Base-by-base conservation (phyloP, 176 grass and related monocot species). In the Poa pratensis region DNA sequence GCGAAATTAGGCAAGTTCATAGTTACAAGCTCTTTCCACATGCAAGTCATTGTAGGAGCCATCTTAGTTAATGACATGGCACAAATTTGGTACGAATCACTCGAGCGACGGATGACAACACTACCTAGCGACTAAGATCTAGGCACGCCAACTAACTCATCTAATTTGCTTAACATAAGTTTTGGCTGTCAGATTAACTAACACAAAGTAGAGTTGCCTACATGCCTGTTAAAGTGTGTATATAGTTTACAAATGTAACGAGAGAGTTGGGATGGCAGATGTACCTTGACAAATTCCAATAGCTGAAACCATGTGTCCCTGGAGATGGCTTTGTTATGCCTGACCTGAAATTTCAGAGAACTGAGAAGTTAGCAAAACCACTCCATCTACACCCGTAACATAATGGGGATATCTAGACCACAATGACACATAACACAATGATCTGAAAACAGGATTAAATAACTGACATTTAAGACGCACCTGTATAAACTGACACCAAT, bases 221-320 rank as follows among this genome's bases (percentile, higher is more conserved):
- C 19, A 30, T 26, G 64, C 60, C 39, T 27, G 20, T n/a, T 64
- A 51, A 35, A 35, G 27, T 69, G 27, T 17, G 45, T n/a, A 27
- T 42, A 30, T 53, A 57, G 53, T 43, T 77, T 32, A 75, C 58
- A 73, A 51, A 49, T 51, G 71, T 19, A 54, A 66, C 2, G 52
- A 71, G 39, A 58, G 30, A 77, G 11, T 17, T 39, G 20, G 54
- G 66, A 85, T 37, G 22, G 80, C 46, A 58, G 11, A 24, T 61
- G 19, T 99, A 96, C 97, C 94, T 91, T 99, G 18, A 94, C 90
- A 96, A 99, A 99, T 88, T 99, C 97, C 86, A 99, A 78, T 77
- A 99, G 82, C 77, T 99, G 97, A 84, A 90, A 89, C 97, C 97
- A 99, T 17, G 97, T 99, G 81, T 99, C 97, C 74, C 97, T 95